Evolutionary conservation across 768 basidiomycete genomes (phyloP).

Genomic region (Collybia mongolica): DNA sequence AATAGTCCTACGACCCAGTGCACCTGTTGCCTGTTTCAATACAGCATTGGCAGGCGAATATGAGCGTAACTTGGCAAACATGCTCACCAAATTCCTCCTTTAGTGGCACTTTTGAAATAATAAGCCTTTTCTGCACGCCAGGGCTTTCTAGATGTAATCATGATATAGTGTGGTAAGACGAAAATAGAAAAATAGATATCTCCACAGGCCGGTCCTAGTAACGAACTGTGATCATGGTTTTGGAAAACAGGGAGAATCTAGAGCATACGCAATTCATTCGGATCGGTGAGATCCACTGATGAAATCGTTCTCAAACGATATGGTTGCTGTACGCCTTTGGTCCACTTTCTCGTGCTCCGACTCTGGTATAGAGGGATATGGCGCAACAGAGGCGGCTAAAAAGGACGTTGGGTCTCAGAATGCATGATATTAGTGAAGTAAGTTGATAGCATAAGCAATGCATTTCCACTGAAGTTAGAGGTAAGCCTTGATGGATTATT

Average conservation of each 20-base stretch:
- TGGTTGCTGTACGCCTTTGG: slow-evolving; percentile 21
- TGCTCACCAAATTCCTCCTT: slow-evolving; percentile 54
- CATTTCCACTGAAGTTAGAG: too few relatives aligned
- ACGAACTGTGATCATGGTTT: slow-evolving; percentile 28
- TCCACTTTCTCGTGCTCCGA: slow-evolving; percentile 20
- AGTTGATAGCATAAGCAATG: slow-evolving; percentile 26
- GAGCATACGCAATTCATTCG: slow-evolving; percentile 20
- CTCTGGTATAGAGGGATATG: slow-evolving; percentile 11
- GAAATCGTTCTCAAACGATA: slow-evolving; percentile 26
- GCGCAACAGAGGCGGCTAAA: slow-evolving; percentile 22
- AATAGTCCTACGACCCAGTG: too few relatives aligned
- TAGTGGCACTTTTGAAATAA: slow-evolving; percentile 30
- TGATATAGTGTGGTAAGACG: slow-evolving; percentile 44
- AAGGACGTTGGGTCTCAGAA: slow-evolving; percentile 39
- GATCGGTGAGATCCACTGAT: slow-evolving; percentile 31
- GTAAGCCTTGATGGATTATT: neutral
- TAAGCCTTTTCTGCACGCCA: slow-evolving; percentile 40
- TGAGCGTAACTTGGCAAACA: slow-evolving; percentile 43
- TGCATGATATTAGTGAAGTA: slow-evolving; percentile 43
- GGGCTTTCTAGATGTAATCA: slow-evolving; percentile 26
- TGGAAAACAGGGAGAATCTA: slow-evolving; percentile 34
- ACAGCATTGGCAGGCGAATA: too few relatives aligned
- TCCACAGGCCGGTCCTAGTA: slow-evolving; percentile 42
- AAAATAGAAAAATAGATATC: slow-evolving; percentile 38
- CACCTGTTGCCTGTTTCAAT: too few relatives aligned